A percentile compares a stretch with the other conserved stretches of the same genome.
phyloP scores from a whole-genome alignment of 2,329 filamentous ascomycete genomes.

The Clonostachys rosea region DNA sequence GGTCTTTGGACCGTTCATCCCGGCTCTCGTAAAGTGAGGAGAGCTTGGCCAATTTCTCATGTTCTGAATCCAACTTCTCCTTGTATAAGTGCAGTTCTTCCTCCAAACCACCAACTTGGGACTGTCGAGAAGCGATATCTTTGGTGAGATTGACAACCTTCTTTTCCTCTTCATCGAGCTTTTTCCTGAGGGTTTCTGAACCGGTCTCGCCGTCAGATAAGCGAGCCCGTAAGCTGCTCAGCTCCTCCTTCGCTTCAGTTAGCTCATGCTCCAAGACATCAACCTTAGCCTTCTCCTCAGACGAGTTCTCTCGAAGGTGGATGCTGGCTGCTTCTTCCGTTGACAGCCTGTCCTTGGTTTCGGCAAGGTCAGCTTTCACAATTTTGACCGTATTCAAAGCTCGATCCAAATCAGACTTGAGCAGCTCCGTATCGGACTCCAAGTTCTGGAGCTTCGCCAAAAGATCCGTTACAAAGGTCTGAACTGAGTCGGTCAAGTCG shows the following conservation, averaged over 20 bases:
- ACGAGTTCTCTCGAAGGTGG: conserved; percentile 48
- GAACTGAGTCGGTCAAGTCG: conserved; percentile 56
- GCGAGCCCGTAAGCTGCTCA: conserved; percentile 63
- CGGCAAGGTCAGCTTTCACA: conserved; percentile 52
- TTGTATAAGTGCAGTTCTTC: conserved; percentile 68
- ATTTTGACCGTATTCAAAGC: conserved; percentile 49
- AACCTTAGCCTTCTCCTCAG: conserved; percentile 48
- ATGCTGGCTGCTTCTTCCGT: conserved; percentile 44
- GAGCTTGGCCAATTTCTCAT: conserved; percentile 45
- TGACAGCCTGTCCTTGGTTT: conserved; percentile 46
- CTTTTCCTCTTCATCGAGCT: conserved; percentile 70
- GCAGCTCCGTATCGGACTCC: conserved; percentile 54
- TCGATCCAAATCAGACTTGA: conserved; percentile 60
- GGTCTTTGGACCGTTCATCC: conserved; percentile 69
- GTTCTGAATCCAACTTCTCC: conserved; percentile 54
- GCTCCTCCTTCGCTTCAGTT: conserved; percentile 62
- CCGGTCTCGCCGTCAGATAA: conserved; percentile 82
- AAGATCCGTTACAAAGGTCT: conserved; percentile 52
- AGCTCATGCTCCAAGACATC: conserved; percentile 51
- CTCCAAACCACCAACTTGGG: conserved; percentile 70
- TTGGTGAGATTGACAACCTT: conserved; percentile 64
- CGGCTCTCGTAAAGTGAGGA: conserved; percentile 62
- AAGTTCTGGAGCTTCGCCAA: conserved; percentile 54
- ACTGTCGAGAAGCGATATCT: conserved; percentile 69
- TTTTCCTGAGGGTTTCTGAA: conserved; percentile 71